Evolutionary conservation across 495 filamentous ascomycete genomes (phyloP), one percentile per base, ranked within the genome.

Genomic region (Lophium mytilinum): DNA sequence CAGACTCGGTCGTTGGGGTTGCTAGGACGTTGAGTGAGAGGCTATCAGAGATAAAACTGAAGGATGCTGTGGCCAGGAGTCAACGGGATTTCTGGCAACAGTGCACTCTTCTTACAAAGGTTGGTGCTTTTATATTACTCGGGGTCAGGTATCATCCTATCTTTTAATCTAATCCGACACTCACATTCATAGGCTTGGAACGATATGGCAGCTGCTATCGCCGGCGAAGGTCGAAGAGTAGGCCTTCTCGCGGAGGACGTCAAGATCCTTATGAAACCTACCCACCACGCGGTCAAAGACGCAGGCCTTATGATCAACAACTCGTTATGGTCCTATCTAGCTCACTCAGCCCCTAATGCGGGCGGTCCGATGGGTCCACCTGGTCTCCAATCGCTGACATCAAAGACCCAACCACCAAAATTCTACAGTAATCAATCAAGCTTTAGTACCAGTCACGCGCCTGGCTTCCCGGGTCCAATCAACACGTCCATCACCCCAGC

Each of bases 61-160:
- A 89, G 62, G 89, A 95, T 57, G 87, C 85, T 9, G 75, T 76
- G 14, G 78, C 87, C 48, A 80, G 89, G 33, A 89, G 84, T 36
- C 84, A 90, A 59, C 76, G 79, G 19, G 80, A 84, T 46, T 93
- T 95, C 69, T 96, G 90, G 90, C 81, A 81, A 54, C 76, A 89
- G 24, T 90, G 86, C 75, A 87, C 83, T 68, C 71, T 73, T 41
- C 94, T 90, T 64, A 81, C 92, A 68, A 75, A 83, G 57, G 75
- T 76, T 51, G 11, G 57, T 41, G 17, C 12, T 11, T 3, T 41
- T 37, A 24, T 58, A 17, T 15, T 45, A 9, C 1, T 4, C 8
- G 8, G 12, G 7, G 45, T 57, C 41, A 41, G 9, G 11, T 24
- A 37, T 39, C 36, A 43, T 34, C 47, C 33, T 30, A 45, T 50